Evolutionary conservation across 2,329 filamentous ascomycete species (phyloP), one percentile per base, ranked within the genome.

Genomic region (Colletotrichum sansevieriae): DNA sequence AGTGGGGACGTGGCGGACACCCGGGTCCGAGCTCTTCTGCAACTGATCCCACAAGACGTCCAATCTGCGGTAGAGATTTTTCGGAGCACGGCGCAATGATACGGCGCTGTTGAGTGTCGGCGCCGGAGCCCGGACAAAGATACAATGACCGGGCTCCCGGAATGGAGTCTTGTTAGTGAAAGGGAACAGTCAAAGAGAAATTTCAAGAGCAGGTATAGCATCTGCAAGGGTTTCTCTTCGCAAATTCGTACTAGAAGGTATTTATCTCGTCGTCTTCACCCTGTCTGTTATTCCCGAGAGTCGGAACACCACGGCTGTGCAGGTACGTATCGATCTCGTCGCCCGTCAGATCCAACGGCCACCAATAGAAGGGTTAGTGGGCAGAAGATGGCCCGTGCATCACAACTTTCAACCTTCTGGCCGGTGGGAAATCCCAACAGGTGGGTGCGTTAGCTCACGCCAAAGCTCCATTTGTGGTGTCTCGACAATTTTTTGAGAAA

Each of bases 361-460:
- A 25, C 62, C 41, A 60, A 39, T 46, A 44, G 4, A 33, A 41
- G 49, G 55, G 44, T 20, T 44, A 41, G 29, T 44, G 10, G 44
- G 25, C 29, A n/a, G 13, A 5, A 22, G 41, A 12, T 58, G 54
- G 62, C 12, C 62, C 47, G 62, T 61, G 62, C 65, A 4, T 6
- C 44, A 39, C 29, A 2, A 61, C 47, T 29, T 61, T 15, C n/a
- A 58, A 57, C 18, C 13, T 44, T 44, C 18, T 58, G 29, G 15
- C 44, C 20, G 64, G 64, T 51, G 63, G 57, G 44, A 68, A 65
- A 64, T 63, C 65, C 65, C 62, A 68, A 68, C 61, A 68, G 65
- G 55, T 57, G 54, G 49, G 25, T 56, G 22, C 33, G 5, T 33
- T 55, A 68, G 65, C 65, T 68, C 63, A 62, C 63, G 55, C 63